phyloP scores from a whole-genome alignment of 2,329 filamentous ascomycete genomes.

The Fusarium sp. region DNA sequence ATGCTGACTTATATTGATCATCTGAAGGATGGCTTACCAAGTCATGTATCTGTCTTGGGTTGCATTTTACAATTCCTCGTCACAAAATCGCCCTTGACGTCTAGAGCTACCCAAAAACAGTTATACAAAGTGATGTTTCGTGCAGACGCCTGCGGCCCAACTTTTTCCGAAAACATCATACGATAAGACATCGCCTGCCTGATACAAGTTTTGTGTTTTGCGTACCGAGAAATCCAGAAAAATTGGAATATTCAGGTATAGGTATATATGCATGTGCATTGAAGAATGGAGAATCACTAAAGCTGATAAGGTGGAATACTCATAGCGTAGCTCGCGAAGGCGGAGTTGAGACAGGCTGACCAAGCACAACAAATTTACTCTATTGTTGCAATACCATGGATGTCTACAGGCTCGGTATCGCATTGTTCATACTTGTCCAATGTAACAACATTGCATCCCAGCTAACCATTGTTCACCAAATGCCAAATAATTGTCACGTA shows the following conservation, averaged over 20 bases:
- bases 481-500: neutral
- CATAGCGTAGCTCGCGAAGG: too few relatives aligned
- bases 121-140: conserved; percentile 1
- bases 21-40: neutral
- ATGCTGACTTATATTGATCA: conserved; percentile 10
- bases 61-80: conserved; percentile 4
- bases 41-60: neutral
- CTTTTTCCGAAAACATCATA: conserved; percentile 15
- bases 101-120: neutral
- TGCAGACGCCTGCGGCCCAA: conserved; percentile 1
- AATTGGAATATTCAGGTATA: neutral
- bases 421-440: neutral
- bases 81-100: neutral
- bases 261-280: too few relatives aligned
- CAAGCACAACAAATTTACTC: conserved; percentile 1
- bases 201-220: neutral
- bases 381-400: conserved; percentile 3
- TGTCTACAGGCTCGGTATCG: neutral
- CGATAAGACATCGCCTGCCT: neutral
- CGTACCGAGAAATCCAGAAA: neutral
- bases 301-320: too few relatives aligned
- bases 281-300: too few relatives aligned
- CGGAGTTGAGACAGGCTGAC: too few relatives aligned
- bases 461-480: neutral
- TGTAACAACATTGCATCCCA: neutral